phyloP scores from a whole-genome alignment of 2,329 filamentous ascomycete species.

The Penicillium italicum region DNA sequence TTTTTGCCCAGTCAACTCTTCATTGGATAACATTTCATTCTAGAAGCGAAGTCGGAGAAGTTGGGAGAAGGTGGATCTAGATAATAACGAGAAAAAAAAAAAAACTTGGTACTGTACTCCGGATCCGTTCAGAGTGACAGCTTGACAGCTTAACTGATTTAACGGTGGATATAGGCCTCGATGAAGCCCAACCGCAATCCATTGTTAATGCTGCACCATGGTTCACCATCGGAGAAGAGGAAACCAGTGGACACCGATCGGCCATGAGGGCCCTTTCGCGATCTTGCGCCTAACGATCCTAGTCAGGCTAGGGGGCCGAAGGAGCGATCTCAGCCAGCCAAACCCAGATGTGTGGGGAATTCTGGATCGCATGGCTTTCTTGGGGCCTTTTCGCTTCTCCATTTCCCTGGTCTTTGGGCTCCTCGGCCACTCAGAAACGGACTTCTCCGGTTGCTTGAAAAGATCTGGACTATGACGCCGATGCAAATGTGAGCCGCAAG shows the following conservation, averaged over 20 bases:
- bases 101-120: not conserved
- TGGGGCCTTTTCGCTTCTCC: not conserved
- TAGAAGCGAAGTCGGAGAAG: not conserved
- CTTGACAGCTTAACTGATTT: not conserved
- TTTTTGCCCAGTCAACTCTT: not conserved
- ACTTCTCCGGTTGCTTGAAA: constrained; percentile 19
- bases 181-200: not conserved
- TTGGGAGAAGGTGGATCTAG: not conserved
- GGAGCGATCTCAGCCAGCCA: constrained; percentile 23
- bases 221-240: constrained; percentile 7
- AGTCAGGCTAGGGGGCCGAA: constrained; percentile 15
- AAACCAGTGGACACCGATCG: constrained; percentile 25
- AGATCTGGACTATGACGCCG: constrained; percentile 12
- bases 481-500: constrained; percentile 28
- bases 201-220: not conserved
- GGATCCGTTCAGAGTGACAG: not conserved
- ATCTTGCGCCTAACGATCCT: constrained; percentile 20
- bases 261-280: constrained; percentile 14
- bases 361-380: constrained; percentile 18
- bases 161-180: not conserved
- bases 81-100: too few relatives aligned
- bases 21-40: not conserved
- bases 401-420: constrained; percentile 12
- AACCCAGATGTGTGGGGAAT: constrained; percentile 24
- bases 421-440: constrained; percentile 11